phyloP scores from a whole-genome alignment of 768 basidiomycete genomes.

The Hericium rajendrae region DNA sequence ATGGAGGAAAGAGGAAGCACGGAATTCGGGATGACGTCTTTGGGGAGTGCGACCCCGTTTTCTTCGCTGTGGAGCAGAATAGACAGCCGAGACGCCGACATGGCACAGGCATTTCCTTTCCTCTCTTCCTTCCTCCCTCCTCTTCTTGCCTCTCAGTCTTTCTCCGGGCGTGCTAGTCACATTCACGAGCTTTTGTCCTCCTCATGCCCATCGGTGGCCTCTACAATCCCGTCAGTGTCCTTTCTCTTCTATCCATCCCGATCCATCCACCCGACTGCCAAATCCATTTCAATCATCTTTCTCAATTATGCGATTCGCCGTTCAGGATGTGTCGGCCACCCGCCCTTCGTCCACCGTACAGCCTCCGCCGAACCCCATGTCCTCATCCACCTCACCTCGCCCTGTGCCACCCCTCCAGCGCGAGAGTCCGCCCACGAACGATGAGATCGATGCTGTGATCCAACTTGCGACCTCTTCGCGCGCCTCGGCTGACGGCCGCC shows the following conservation, averaged over 20 bases:
- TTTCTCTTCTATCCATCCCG: neutral
- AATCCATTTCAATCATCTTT: neutral
- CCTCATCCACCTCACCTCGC: neutral
- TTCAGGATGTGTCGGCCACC: neutral
- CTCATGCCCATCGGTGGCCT: no score
- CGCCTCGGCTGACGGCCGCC: conserved; percentile 37
- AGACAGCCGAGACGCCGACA: no score
- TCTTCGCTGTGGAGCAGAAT: neutral
- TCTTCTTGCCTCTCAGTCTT: neutral
- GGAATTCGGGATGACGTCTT: neutral
- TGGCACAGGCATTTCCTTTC: no score
- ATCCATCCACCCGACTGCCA: neutral
- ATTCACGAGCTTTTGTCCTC: neutral
- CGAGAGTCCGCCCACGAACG: conserved; percentile 43
- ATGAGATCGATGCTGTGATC: conserved; percentile 89
- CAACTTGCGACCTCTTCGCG: conserved; percentile 77
- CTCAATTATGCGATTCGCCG: no score
- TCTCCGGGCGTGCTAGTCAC: neutral
- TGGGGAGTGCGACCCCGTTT: neutral
- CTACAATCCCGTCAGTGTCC: neutral
- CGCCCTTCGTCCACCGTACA: neutral
- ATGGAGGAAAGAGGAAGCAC: neutral
- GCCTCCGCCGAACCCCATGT: neutral
- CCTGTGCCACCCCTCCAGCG: neutral
- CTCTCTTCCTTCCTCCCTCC: neutral